phyloP scores from a whole-genome alignment of 192 early-diverging fungal genomes.

The Thamnidium elegans region DNA sequence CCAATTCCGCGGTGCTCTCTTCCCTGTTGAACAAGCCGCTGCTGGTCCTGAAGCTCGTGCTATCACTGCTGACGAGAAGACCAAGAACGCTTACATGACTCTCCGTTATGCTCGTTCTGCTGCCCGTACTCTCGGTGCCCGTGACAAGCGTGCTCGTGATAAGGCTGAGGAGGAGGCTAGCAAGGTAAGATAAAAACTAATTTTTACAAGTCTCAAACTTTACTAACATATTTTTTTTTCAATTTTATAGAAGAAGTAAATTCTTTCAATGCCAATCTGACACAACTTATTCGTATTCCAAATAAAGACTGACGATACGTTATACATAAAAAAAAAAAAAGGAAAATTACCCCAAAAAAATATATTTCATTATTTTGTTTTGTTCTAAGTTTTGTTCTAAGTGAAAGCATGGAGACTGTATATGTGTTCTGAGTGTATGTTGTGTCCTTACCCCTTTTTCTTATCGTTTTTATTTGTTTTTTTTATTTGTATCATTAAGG shows the following conservation, averaged over 20 bases:
- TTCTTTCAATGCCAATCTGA: neutral
- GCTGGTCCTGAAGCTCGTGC: conserved; percentile 50
- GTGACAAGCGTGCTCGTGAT: conserved; percentile 76
- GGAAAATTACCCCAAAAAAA: neutral
- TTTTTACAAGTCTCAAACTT: neutral
- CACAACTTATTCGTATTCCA: conserved; percentile 13
- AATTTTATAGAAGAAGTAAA: conserved; percentile 15
- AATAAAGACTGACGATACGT: conserved; percentile 27
- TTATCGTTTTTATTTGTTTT: conserved; percentile 9
- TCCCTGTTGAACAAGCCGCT: conserved; percentile 64
- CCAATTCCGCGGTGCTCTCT: conserved; percentile 63
- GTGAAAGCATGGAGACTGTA: neutral
- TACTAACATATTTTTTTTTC: conserved; percentile 14
- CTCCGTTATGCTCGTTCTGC: conserved; percentile 78
- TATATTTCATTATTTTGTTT: too few relatives aligned
- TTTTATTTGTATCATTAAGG: conserved; percentile 1
- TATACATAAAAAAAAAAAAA: conserved; percentile 5
- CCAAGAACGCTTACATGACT: conserved; percentile 60
- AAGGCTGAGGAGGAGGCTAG: conserved; percentile 80
- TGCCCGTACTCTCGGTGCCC: conserved; percentile 71
- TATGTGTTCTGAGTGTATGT: neutral
- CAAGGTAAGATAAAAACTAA: conserved; percentile 56
- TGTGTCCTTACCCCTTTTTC: neutral
- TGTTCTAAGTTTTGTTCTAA: too few relatives aligned
- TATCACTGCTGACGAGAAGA: conserved; percentile 57